A percentile compares a stretch with the other conserved stretches of the same genome.
Evolutionary conservation across 768 basidiomycete species (phyloP).

Genomic region (Psilocybe tampanensis): DNA sequence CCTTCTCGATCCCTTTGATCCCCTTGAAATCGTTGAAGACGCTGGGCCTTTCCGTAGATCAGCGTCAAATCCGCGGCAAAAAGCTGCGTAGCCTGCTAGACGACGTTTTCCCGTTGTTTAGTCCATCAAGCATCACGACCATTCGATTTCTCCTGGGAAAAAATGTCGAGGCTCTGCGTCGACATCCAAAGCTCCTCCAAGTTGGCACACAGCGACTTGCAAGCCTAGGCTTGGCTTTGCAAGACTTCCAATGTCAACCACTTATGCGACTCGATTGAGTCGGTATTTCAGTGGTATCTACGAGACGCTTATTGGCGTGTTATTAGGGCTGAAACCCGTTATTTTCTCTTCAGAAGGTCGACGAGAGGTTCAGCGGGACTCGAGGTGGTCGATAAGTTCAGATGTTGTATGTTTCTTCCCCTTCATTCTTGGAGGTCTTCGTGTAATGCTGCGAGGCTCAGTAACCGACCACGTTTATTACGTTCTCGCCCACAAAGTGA

Average conservation of each 20-base stretch:
- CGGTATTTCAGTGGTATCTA: no score
- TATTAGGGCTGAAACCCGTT: no score
- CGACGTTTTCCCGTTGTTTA: neutral
- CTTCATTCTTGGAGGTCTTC: no score
- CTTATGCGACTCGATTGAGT: no score
- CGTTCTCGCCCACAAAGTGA: no score
- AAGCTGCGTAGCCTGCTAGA: neutral
- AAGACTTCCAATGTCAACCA: neutral
- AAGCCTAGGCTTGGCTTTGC: neutral
- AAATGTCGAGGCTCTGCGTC: neutral
- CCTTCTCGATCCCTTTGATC: neutral
- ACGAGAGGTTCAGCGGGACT: no score
- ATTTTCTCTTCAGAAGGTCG: no score
- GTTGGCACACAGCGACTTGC: neutral
- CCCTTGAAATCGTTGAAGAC: neutral
- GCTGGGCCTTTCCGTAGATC: neutral
- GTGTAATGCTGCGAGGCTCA: no score
- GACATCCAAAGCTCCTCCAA: neutral
- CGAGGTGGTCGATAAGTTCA: no score
- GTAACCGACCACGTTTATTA: no score
- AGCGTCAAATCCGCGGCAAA: neutral
- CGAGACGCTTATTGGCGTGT: no score
- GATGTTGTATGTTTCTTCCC: no score
- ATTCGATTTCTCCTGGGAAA: constrained; percentile 1
- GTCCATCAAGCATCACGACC: neutral